Base-by-base conservation (phyloP, 208 protist species). In the Porcisia hertigi region DNA sequence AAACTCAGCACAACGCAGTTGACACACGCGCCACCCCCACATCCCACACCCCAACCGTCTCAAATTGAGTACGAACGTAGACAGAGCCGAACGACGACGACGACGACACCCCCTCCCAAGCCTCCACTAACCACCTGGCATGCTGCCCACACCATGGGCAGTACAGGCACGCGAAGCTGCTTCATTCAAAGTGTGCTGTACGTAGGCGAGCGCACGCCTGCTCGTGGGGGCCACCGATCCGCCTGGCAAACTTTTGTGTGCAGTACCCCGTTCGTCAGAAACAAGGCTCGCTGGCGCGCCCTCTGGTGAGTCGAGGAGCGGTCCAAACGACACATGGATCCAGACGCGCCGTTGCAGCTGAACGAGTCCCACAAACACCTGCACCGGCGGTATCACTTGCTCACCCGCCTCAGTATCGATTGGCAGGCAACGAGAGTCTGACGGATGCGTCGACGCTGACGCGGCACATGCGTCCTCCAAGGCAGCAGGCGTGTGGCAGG, bases 261-360 rank as follows among this genome's bases (percentile, higher is more conserved):
- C 12, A 49, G 18, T 9, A 3, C 5, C 20, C 53, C 30, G 12
- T 34, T 14, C 30, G 3, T 9, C 57, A 25, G 16, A 39, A 47
- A 20, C 34, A 18, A 30, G 25, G 62, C 39, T 60, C 34, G 67
- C 58, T 6, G 57, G 62, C 12, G 1, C 71, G n/a, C 14, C 54
- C 39, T 30, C 54, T 12, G 11, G 3, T 3, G 12, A 18, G 55
- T 30, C 57, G 20, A 60, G 66, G 23, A 82, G 59, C 6, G 54
- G 45, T 11, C 73, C 74, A 16, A 83, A 76, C 30, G 74, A 79
- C 30, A 79, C 34, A 20, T 59, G 75, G 36, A 90, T 69, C 69
- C 79, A 83, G n/a, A 86, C 25, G 11, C 86, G 86, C 30, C 83
- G 69, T 41, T 90, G 86, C 45, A 90, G 69, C 71, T 82, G 83